phyloP scores from a whole-genome alignment of 352 stramenopile species.

The Phytopythium kandeliae region DNA sequence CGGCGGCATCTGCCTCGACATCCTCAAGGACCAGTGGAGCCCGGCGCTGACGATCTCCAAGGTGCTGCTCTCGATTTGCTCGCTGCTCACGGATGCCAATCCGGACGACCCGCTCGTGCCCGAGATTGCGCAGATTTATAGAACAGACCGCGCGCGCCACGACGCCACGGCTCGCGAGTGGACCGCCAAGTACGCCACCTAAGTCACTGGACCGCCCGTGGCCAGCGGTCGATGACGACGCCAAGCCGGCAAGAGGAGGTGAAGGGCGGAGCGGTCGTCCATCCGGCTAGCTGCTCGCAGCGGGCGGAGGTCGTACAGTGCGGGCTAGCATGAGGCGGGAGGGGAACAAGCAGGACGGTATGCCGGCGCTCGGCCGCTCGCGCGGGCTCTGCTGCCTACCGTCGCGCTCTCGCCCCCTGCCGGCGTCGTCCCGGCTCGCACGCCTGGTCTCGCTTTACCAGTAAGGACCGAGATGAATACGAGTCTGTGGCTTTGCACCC shows the following conservation, averaged over 20 bases:
- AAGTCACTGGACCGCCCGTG: slow-evolving; percentile 13
- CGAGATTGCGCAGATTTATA: slow-evolving; percentile 93
- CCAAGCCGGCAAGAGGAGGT: not conserved
- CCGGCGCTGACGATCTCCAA: slow-evolving; percentile 99
- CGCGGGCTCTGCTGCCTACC: not conserved
- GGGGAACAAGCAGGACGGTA: not conserved
- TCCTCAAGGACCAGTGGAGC: slow-evolving; percentile 99
- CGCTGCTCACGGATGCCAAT: slow-evolving; percentile 98
- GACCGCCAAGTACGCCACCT: slow-evolving; percentile 99
- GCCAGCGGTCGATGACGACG: not conserved
- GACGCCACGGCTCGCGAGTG: slow-evolving; percentile 96
- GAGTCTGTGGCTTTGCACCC: slow-evolving; percentile 6
- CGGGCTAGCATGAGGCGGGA: not conserved
- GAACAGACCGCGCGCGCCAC: slow-evolving; percentile 90
- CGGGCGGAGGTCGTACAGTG: not conserved
- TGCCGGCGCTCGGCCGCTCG: not conserved
- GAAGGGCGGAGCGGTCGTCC: not conserved
- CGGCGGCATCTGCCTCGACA: slow-evolving; percentile 99
- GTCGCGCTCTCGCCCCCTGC: too few relatives aligned
- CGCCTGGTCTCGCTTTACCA: slow-evolving; percentile 1
- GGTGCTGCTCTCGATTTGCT: slow-evolving; percentile 99
- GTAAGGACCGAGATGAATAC: slow-evolving; percentile 7
- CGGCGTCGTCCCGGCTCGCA: not conserved
- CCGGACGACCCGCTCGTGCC: slow-evolving; percentile 97
- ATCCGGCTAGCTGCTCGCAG: not conserved